Conservation (phyloP, 2,329 filamentous ascomycete species). For the Epichloe typhina region DNA sequence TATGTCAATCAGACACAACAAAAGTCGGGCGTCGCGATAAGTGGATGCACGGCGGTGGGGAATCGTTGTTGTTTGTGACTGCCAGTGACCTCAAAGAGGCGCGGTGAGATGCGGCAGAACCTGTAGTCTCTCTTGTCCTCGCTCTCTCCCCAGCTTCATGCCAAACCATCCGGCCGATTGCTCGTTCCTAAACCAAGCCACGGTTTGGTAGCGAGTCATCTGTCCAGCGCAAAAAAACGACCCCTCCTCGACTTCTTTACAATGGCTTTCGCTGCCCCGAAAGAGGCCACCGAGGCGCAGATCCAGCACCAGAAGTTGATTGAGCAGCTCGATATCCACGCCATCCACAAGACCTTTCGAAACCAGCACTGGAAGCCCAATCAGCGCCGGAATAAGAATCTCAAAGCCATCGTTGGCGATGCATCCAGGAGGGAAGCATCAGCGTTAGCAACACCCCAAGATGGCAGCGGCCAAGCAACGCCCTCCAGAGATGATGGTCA, state of each 20-base stretch:
- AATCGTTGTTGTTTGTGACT: too few relatives aligned
- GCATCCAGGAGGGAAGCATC: constrained; percentile 87
- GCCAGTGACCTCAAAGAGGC: constrained; percentile 6
- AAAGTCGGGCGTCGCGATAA: neutral
- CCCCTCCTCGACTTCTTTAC: neutral
- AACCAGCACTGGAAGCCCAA: constrained; percentile 84
- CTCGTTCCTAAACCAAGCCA: too few relatives aligned
- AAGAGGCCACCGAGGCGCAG: constrained; percentile 45
- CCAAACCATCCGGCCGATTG: neutral
- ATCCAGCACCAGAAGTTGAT: constrained; percentile 78
- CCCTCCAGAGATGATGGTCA: constrained; percentile 38
- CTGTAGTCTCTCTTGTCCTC: neutral
- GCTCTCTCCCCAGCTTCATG: neutral
- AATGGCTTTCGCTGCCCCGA: constrained; percentile 37
- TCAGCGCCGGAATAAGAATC: constrained; percentile 94
- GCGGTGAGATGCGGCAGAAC: constrained; percentile 25
- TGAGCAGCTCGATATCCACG: constrained; percentile 82
- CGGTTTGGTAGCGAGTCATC: neutral
- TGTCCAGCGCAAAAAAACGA: neutral
- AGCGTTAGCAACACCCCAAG: constrained; percentile 63
- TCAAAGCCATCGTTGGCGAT: constrained; percentile 91
- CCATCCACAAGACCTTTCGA: constrained; percentile 77
- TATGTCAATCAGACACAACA: neutral
- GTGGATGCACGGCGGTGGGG: neutral
- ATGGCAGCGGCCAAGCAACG: constrained; percentile 62